Evolutionary conservation across 345 rosid species (phyloP), one percentile per base, ranked within the genome.

Genomic region (Lagerstroemia speciosa): DNA sequence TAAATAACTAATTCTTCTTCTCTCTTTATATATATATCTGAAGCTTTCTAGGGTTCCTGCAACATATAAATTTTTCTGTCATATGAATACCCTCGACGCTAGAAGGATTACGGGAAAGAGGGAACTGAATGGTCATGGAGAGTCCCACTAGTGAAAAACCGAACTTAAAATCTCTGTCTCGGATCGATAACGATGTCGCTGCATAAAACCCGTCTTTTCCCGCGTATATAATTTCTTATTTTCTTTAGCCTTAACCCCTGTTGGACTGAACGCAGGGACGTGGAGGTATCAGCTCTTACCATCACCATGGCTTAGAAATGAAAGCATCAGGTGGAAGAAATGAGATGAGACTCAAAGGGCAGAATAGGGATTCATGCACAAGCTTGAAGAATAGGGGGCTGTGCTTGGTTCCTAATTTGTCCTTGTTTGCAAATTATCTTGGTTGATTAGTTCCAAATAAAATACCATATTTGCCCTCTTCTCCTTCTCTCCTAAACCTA

Each of bases 311-410:
- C 29, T 75, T 71, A 72, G 64, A 64, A 29, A 15, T 48, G 63
- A 71, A 72, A 40, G 67, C 65, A 41, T 24, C 41, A 22, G 69
- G 77, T 48, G 82, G 76, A 71, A 70, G 76, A 19, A 66, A 61
- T 45, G 69, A 77, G 58, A 63, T 61, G 80, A 66, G 48, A 40
- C 73, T 62, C 37, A 77, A 67, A 70, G 78, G 65, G 26, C 76
- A 72, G 53, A 75, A 70, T 6, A 57, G 62, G 5, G 75, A 77
- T 24, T 24, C 60, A 16, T 67, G 64, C 62, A 66, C 82, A 67
- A 88, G 84, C 74, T 72, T 92, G 72, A 83, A 83, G 81, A 81
- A 88, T 68, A 85, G 85, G 76, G 98, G 98, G 19, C 68, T 88
- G 69, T 84, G 98, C 73, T 76, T 88, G 79, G 87, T 88, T 74